Evolutionary conservation across 805 yeast genomes (phyloP).

Genomic region (Candida coleopterorum): DNA sequence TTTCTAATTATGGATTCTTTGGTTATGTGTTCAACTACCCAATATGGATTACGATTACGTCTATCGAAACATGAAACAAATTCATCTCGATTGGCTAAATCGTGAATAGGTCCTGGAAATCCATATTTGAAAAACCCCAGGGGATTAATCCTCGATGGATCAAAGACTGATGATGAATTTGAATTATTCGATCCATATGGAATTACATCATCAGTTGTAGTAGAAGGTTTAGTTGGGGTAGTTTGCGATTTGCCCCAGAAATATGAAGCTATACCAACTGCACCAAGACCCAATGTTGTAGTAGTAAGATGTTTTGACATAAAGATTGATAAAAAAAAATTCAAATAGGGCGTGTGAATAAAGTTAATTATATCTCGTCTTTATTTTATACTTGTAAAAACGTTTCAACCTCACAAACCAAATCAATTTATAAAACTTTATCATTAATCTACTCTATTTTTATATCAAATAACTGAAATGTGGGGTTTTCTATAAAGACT

Average conservation of each 20-base stretch:
- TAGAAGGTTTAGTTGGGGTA: conserved; percentile 10
- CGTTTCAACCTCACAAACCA: too few species aligned
- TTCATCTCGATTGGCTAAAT: conserved; percentile 66
- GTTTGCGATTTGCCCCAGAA: conserved; percentile 35
- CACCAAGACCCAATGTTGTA: conserved; percentile 34
- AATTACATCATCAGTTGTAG: conserved; percentile 12
- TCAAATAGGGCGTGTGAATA: too few species aligned
- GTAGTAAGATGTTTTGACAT: conserved; percentile 14
- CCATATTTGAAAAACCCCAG: conserved; percentile 85
- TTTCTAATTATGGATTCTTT: conserved; percentile 52
- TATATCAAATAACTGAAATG: too few species aligned
- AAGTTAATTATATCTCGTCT: too few species aligned
- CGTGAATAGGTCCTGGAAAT: conserved; percentile 93
- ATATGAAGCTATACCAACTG: conserved; percentile 34
- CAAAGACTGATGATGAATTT: conserved; percentile 15
- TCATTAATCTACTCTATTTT: too few species aligned
- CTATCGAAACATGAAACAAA: conserved; percentile 86
- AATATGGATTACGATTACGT: conserved; percentile 77
- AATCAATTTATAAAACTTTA: too few species aligned
- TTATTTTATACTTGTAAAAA: too few species aligned
- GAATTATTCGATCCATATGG: conserved; percentile 7
- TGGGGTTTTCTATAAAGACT: too few species aligned
- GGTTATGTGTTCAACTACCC: conserved; percentile 88
- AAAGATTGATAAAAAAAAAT: too few species aligned
- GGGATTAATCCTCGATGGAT: conserved; percentile 53